phyloP scores from a whole-genome alignment of 1,284 basidiomycete genomes.

The Taiwanofungus camphoratus region DNA sequence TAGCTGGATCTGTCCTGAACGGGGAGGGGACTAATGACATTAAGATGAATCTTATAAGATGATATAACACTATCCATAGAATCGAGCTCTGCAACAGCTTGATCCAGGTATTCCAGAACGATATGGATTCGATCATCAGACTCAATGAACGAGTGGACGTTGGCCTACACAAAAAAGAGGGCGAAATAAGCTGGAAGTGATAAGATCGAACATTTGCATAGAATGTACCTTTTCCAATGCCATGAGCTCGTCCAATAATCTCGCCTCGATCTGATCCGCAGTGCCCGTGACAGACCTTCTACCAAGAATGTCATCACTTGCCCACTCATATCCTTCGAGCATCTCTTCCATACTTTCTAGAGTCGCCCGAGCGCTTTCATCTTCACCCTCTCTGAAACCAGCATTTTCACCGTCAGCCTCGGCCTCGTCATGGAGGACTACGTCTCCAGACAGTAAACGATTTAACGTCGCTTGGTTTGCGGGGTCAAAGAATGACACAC shows the following conservation, averaged over 20 bases:
- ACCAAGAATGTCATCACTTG: constrained; percentile 63
- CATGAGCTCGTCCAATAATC: constrained; percentile 81
- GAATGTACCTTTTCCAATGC: constrained; percentile 78
- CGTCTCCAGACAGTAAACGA: constrained; percentile 56
- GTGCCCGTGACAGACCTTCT: constrained; percentile 62
- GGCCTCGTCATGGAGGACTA: constrained; percentile 24
- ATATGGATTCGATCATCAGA: constrained; percentile 81
- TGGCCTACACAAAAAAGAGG: constrained; percentile 55
- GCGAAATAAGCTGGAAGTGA: neutral
- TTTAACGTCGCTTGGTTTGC: constrained; percentile 70
- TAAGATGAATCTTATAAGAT: constrained; percentile 91
- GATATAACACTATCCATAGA: constrained; percentile 82
- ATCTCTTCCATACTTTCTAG: constrained; percentile 95
- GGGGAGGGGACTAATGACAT: constrained; percentile 50
- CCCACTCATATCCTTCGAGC: constrained; percentile 98
- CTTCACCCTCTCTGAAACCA: constrained; percentile 51
- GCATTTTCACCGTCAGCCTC: constrained; percentile 37
- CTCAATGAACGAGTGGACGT: constrained; percentile 96
- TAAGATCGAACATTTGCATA: neutral
- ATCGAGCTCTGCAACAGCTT: constrained; percentile 81
- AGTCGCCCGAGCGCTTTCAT: constrained; percentile 73
- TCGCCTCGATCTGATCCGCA: constrained; percentile 83
- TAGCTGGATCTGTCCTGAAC: constrained; percentile 1
- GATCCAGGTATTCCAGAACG: constrained; percentile 88
- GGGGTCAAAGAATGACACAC: constrained; percentile 77